Conservation (phyloP, 2,329 filamentous ascomycete genomes). For the Colletotrichum sidae region DNA sequence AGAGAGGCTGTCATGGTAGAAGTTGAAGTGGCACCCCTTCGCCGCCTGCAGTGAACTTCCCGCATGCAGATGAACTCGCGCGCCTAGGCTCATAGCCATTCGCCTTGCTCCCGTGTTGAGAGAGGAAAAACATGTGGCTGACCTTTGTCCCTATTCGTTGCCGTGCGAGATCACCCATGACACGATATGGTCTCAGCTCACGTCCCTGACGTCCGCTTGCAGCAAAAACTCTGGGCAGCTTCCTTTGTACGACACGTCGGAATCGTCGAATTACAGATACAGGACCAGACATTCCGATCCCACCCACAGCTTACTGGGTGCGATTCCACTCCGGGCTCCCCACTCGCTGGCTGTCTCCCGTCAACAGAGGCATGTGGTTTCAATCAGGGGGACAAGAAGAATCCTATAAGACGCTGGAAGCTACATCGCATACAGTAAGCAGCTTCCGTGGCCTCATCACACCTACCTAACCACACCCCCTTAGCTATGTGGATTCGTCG, state of each 20-base stretch:
- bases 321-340: background rate
- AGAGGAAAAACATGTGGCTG: conserved; percentile 23
- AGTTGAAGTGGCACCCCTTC: background rate
- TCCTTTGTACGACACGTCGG: conserved; percentile 24
- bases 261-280: conserved; percentile 26
- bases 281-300: conserved; percentile 14
- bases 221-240: conserved; percentile 18
- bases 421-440: background rate
- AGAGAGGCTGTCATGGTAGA: conserved; percentile 19
- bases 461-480: conserved; percentile 31
- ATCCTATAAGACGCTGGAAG: conserved; percentile 16
- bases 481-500: conserved; percentile 13
- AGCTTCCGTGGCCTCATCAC: background rate
- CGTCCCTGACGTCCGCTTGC: conserved; percentile 26
- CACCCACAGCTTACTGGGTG: conserved; percentile 21
- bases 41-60: conserved; percentile 15
- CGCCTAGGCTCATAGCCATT: conserved; percentile 10
- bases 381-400: conserved; percentile 1
- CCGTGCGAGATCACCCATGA: conserved; percentile 27
- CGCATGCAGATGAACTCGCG: conserved; percentile 21
- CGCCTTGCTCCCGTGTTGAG: conserved; percentile 8
- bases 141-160: conserved; percentile 32
- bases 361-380: conserved; percentile 19
- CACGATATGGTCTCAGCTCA: conserved; percentile 28
- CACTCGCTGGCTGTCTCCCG: conserved; percentile 13